Base-by-base conservation (phyloP, 2,329 filamentous ascomycete genomes). In the Huntiella savannae region DNA sequence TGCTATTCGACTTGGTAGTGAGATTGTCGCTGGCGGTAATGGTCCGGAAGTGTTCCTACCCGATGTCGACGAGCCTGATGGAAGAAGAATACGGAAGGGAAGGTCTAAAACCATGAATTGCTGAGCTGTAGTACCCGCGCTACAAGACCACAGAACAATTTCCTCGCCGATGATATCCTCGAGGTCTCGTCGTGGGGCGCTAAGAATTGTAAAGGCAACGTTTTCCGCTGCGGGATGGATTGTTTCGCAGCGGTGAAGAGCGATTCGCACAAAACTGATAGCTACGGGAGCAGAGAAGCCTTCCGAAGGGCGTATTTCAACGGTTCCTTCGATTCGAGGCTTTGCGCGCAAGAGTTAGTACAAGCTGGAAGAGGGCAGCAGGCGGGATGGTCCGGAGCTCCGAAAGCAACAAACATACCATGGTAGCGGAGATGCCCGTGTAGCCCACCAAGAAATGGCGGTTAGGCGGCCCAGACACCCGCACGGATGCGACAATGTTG, bases 201-300 rank as follows among this genome's bases (percentile, higher is more conserved):
- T 84, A 40, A 96, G 70, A 58, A 92, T 86, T 58, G 87, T 87
- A 64, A 92, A 93, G 51, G 88, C 79, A 56, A 95, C 73, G 53
- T 86, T 94, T 61, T 96, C 88, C 62, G 91, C 91, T 50, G 87
- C 82, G 40, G 91, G 91, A 60, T 96, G 87, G 62, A 98, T 96
- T 48, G 85, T 91, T 67, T 98, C 91, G 66, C 85, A 79, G 56
- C 87, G 79, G 58, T 93, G 86, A 47, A 98, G 74, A 56, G 81
- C 87, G 68, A 98, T 92, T 56, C 87, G 87, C 54, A 96, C 88
- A 54, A 95, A 75, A 42, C 87, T 95, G 58, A 98, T 71, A 58
- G 81, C 76, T 56, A 96, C 87, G 37, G 91, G 86, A 55, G 86
- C 86, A 13, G 86, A 88, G 56, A 82, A 79, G 51, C 91, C 88